Conservation (phyloP, 2,329 filamentous ascomycete genomes). For the Moelleriella libera region DNA sequence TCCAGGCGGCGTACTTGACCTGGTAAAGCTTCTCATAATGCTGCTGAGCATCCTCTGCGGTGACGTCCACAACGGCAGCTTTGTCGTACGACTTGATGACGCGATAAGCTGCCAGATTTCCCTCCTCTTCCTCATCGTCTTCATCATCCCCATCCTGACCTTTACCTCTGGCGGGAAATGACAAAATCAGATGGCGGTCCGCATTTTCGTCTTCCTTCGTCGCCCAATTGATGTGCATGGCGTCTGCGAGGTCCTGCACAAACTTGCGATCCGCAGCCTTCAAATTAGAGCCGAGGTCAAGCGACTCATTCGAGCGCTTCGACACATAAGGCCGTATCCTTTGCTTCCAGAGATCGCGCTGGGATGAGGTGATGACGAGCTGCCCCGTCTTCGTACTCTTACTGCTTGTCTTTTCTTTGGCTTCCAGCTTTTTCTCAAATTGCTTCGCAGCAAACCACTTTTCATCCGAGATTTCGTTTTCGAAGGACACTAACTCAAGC, state of each 20-base stretch:
- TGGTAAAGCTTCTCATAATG: conserved; percentile 78
- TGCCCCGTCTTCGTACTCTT: conserved; percentile 41
- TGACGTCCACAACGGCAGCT: conserved; percentile 69
- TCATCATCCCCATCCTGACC: conserved; percentile 12
- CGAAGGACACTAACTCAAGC: conserved; percentile 86
- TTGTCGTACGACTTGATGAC: conserved; percentile 86
- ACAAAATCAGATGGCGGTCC: conserved; percentile 35
- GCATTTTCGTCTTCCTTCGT: conserved; percentile 43
- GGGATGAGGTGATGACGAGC: conserved; percentile 61
- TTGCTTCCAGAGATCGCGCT: conserved; percentile 69
- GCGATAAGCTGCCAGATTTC: conserved; percentile 70
- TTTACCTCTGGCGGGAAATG: conserved; percentile 23
- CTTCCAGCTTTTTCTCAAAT: conserved; percentile 45
- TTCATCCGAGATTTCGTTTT: conserved; percentile 75
- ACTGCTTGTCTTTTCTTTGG: conserved; percentile 43
- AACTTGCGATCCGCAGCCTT: conserved; percentile 85
- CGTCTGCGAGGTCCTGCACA: conserved; percentile 68
- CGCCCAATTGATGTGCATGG: conserved; percentile 41
- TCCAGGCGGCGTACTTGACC: conserved; percentile 82
- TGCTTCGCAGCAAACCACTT: conserved; percentile 87
- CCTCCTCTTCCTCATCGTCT: conserved; percentile 48
- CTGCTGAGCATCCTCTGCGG: conserved; percentile 63
- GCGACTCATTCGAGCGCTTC: conserved; percentile 45
- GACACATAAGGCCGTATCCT: conserved; percentile 72
- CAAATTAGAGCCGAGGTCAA: conserved; percentile 61